A percentile compares a stretch with the other conserved stretches of the same genome.
Conservation (phyloP, 805 yeast species). For the Maudiozyma barnettii region DNA sequence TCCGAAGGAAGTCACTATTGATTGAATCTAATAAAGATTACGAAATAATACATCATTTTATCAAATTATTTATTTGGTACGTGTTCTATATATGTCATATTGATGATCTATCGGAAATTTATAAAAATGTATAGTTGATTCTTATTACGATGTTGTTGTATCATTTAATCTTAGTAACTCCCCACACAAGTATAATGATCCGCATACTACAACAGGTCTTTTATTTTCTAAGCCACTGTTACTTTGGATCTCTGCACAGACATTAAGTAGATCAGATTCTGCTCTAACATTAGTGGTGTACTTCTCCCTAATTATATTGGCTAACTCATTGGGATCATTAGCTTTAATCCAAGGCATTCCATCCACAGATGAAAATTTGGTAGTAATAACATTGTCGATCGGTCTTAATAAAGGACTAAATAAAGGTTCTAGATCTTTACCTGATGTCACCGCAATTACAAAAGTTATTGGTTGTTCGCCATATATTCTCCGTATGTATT, state of each 20-base stretch:
- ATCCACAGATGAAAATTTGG: conserved; percentile 60
- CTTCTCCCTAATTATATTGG: conserved; percentile 18
- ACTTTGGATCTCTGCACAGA: conserved; percentile 2
- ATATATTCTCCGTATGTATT: conserved; percentile 35
- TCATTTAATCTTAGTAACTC: conserved; percentile 37
- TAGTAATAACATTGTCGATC: conserved; percentile 50
- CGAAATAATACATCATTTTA: no score
- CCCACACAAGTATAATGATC: conserved; percentile 60
- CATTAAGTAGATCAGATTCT: conserved; percentile 16
- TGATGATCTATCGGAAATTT: no score
- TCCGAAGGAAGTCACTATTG: no score
- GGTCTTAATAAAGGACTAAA: conserved; percentile 40
- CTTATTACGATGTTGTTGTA: background rate
- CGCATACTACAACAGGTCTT: conserved; percentile 45
- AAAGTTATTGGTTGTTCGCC: conserved; percentile 34
- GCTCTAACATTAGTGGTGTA: conserved; percentile 23
- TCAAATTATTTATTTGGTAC: no score
- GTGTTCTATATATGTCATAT: no score
- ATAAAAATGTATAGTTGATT: no score
- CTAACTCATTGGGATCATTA: conserved; percentile 25
- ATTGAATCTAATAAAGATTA: no score
- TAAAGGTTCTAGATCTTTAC: conserved; percentile 50
- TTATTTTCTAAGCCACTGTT: background rate
- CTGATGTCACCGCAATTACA: conserved; percentile 66
- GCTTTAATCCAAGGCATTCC: conserved; percentile 92